Evolutionary conservation across 768 basidiomycete genomes (phyloP), one percentile per base, ranked within the genome.

Genomic region (Suillus discolor): DNA sequence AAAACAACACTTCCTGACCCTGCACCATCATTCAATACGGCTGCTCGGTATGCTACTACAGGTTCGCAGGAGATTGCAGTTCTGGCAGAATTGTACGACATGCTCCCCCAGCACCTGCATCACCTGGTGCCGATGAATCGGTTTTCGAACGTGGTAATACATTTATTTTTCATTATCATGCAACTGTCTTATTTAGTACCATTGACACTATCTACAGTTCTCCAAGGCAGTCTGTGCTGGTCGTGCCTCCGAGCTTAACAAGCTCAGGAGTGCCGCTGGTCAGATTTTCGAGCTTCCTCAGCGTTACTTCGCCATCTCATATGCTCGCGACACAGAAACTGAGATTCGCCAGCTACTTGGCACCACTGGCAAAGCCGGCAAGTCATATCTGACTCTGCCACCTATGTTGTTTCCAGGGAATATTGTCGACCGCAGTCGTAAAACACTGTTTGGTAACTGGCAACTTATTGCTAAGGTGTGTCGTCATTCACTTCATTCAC

Each of bases 391-490:
- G 8, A 13, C 13, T 51, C 13, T 51, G 23, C 49, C 49, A 51
- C 63, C 63, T 11, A n/a, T 57, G 8, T 42, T 64, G 25, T 64
- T 42, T 60, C 63, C 57, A 15, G 38, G 59, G n/a, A 51, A 51
- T 15, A 7, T 15, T 6, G 6, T 38, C 2, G n/a, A 64, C 28
- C 39, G 28, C 31, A 25, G 2, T 25, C 9, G 13, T 9, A 42
- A 47, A 28, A 60, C 57, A 7, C 15, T 64, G 8, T 64, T 64
- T 23, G 38, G 54, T 12, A 64, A 60, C 13, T 49, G 45, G 45
- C 38, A 44, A 18, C 36, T 34, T 34, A 38, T 64, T 23, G 57
- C 57, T 12, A 64, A 64, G 6, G 63, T 64, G 34, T 2, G n/a
- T 15, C 2, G 13, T 5, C 2, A 51, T 51, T 51, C 49, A 51